A percentile compares a stretch with the other conserved stretches of the same genome.
phyloP scores from a whole-genome alignment of 164 flowering plant species.

The Aristolochia fimbriata region DNA sequence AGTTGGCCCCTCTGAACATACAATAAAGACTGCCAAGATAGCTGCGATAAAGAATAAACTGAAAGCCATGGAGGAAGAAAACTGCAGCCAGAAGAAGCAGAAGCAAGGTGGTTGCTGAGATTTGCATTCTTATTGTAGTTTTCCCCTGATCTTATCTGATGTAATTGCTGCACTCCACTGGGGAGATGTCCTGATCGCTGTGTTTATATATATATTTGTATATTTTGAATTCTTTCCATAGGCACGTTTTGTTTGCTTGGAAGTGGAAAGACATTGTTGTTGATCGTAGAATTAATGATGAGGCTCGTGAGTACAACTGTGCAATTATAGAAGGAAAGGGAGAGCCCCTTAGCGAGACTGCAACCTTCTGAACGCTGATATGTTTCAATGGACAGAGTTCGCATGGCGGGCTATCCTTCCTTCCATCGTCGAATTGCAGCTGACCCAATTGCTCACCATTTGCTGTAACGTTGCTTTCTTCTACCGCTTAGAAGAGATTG shows the following conservation, averaged over 20 bases:
- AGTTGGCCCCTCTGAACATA: constrained; percentile 37
- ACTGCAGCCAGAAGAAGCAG: constrained; percentile 39
- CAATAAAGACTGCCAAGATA: constrained; percentile 60
- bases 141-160: not conserved
- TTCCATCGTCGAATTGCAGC: no score
- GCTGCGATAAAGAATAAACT: constrained; percentile 84
- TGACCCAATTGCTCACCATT: not conserved
- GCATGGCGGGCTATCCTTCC: no score
- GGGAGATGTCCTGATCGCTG: not conserved
- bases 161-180: no score
- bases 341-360: no score
- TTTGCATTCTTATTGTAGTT: not conserved
- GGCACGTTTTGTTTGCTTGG: no score
- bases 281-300: not conserved
- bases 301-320: no score
- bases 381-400: no score
- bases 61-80: constrained; percentile 63
- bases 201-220: no score
- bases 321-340: no score
- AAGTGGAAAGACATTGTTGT: not conserved
- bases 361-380: no score
- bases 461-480: not conserved
- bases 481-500: constrained; percentile 1
- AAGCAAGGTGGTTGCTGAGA: constrained; percentile 20
- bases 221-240: no score